Evolutionary conservation across 2,329 filamentous ascomycete genomes (phyloP).

Genomic region (Neodidymelliopsis sp.): DNA sequence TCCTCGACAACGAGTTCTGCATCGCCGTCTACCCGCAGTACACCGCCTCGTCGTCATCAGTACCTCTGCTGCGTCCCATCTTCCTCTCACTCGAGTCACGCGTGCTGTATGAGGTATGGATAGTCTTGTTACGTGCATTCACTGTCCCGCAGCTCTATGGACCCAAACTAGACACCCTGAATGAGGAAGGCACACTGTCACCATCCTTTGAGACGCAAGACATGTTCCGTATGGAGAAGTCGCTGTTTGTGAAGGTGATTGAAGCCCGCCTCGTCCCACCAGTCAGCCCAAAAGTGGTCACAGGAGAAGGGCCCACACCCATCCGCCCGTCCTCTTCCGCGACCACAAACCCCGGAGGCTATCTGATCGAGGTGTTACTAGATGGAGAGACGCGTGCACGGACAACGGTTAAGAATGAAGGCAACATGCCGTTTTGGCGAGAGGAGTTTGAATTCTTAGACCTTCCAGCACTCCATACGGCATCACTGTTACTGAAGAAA

Average conservation of each 20-base stretch:
- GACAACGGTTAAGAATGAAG: constrained; percentile 74
- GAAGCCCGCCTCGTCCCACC: constrained; percentile 64
- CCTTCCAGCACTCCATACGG: constrained; percentile 72
- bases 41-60: constrained; percentile 72
- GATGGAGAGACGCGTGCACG: constrained; percentile 81
- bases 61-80: constrained; percentile 83
- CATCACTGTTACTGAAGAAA: constrained; percentile 76
- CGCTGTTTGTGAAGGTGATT: constrained; percentile 65
- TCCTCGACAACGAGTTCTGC: constrained; percentile 91
- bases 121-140: constrained; percentile 88
- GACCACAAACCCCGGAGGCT: constrained; percentile 63
- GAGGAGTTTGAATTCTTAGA: constrained; percentile 82
- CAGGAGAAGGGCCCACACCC: constrained; percentile 33
- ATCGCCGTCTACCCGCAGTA: constrained; percentile 97
- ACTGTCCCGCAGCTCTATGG: constrained; percentile 91
- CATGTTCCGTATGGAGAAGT: constrained; percentile 72
- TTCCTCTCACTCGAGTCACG: constrained; percentile 87
- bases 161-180: constrained; percentile 59
- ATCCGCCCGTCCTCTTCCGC: constrained; percentile 44
- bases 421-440: constrained; percentile 80
- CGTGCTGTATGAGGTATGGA: constrained; percentile 96
- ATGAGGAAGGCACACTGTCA: constrained; percentile 47
- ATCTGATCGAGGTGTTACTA: constrained; percentile 79
- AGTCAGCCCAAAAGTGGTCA: constrained; percentile 44
- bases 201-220: constrained; percentile 56